Conservation (phyloP, 164 flowering plant species). For the Aristolochia contorta region DNA sequence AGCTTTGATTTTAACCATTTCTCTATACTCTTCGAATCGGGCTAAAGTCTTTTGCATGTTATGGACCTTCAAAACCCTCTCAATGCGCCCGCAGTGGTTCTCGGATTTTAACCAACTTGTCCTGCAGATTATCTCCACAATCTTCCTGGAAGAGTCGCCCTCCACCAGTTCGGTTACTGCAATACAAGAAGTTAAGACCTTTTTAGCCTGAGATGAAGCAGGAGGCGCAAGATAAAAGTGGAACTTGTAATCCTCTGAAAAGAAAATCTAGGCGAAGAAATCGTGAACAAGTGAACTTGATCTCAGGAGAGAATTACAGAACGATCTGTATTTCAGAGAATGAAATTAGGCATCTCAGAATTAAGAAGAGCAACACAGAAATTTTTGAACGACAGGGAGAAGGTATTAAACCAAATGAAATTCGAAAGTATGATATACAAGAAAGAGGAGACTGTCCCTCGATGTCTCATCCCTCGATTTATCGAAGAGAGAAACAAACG, state of each 20-base stretch:
- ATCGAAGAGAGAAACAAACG: too few species aligned
- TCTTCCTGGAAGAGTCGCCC: slow-evolving; percentile 64
- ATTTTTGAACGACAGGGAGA: too few species aligned
- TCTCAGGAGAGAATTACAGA: too few species aligned
- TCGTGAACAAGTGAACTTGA: neutral
- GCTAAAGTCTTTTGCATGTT: slow-evolving; percentile 58
- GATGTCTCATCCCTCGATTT: too few species aligned
- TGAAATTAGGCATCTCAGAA: too few species aligned
- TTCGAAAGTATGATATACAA: neutral
- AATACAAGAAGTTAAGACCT: neutral
- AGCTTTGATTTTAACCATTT: slow-evolving; percentile 55
- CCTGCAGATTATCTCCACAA: slow-evolving; percentile 60
- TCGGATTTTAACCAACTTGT: slow-evolving; percentile 57
- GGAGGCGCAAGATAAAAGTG: neutral
- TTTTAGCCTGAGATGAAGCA: neutral
- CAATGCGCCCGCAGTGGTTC: slow-evolving; percentile 40
- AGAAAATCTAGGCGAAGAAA: neutral
- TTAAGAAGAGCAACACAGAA: too few species aligned
- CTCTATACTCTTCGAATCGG: slow-evolving; percentile 61
- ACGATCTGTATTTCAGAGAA: too few species aligned
- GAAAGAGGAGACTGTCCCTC: too few species aligned
- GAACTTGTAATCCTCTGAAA: neutral
- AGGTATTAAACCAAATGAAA: neutral
- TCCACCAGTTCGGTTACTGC: slow-evolving; percentile 63
- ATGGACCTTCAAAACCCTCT: slow-evolving; percentile 60